Conservation (phyloP, 108 stramenopile genomes). For the Nitzschia sp. region DNA sequence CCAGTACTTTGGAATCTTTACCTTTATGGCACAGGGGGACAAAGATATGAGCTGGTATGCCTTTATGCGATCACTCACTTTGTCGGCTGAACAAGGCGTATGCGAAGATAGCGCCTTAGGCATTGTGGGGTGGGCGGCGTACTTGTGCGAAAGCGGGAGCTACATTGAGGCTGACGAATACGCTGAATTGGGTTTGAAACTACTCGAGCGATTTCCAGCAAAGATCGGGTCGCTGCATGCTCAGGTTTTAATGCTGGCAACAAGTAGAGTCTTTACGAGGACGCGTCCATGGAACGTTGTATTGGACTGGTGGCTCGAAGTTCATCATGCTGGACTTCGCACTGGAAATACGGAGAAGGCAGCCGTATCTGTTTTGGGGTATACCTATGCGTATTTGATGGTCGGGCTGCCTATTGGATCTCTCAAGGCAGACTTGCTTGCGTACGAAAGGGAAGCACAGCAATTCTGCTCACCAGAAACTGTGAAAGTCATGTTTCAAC, state of each 20-base stretch:
- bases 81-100: slow-evolving; percentile 20
- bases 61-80: slow-evolving; percentile 8
- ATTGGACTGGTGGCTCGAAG: slow-evolving; percentile 36
- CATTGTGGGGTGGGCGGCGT: not conserved
- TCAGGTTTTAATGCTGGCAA: not conserved
- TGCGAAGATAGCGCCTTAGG: slow-evolving; percentile 16
- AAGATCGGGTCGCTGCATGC: slow-evolving; percentile 15
- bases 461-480: slow-evolving; percentile 25
- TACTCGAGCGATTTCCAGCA: slow-evolving; percentile 18
- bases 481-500: slow-evolving; percentile 12
- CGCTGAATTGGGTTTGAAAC: slow-evolving; percentile 15
- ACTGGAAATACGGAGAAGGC: slow-evolving; percentile 27
- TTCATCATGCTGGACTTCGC: slow-evolving; percentile 18
- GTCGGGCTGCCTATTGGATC: slow-evolving; percentile 39
- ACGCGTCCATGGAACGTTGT: slow-evolving; percentile 26
- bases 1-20: not conserved
- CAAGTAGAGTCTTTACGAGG: slow-evolving; percentile 6
- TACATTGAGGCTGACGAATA: slow-evolving; percentile 16
- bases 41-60: slow-evolving; percentile 3
- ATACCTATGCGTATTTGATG: slow-evolving; percentile 24
- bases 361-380: slow-evolving; percentile 14
- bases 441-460: slow-evolving; percentile 17
- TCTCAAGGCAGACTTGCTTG: slow-evolving; percentile 26
- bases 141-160: slow-evolving; percentile 5
- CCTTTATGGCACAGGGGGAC: not conserved